Percentiles rank a stretch among this genome's conserved stretches.
phyloP scores from a whole-genome alignment of 192 early-diverging fungal genomes.

The Mortierella alpina region DNA sequence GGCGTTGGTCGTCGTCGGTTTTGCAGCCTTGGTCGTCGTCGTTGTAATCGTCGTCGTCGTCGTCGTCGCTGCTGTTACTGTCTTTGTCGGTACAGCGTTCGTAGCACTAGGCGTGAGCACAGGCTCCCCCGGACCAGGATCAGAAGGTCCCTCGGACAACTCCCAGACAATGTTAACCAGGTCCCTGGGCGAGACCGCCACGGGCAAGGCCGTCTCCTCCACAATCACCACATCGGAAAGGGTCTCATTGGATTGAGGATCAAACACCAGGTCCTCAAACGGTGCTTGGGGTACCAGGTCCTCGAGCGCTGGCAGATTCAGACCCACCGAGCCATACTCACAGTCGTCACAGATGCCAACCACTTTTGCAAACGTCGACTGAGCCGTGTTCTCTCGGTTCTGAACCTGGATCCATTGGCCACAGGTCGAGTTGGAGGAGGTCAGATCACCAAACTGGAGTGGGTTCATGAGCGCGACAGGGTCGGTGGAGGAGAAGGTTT shows the following conservation, averaged over 20 bases:
- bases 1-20: not conserved
- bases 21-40: not conserved
- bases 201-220: conserved; percentile 2
- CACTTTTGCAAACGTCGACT: conserved; percentile 25
- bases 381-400: conserved; percentile 37
- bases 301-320: conserved; percentile 8
- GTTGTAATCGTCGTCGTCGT: conserved; percentile 4
- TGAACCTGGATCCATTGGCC: conserved; percentile 41
- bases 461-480: conserved; percentile 47
- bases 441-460: conserved; percentile 38
- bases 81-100: not conserved
- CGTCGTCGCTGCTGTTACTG: conserved; percentile 1
- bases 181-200: conserved; percentile 26
- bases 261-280: conserved; percentile 26
- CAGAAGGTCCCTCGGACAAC: conserved; percentile 12
- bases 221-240: conserved; percentile 29
- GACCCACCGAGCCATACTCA: conserved; percentile 31
- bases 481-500: conserved; percentile 20
- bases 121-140: not conserved
- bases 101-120: conserved; percentile 7
- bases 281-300: conserved; percentile 10
- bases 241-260: conserved; percentile 14
- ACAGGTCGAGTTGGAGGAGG: conserved; percentile 29
- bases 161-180: conserved; percentile 28
- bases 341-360: conserved; percentile 48